phyloP scores from a whole-genome alignment of 257 asterid species.

The Plectranthus barbatus region DNA sequence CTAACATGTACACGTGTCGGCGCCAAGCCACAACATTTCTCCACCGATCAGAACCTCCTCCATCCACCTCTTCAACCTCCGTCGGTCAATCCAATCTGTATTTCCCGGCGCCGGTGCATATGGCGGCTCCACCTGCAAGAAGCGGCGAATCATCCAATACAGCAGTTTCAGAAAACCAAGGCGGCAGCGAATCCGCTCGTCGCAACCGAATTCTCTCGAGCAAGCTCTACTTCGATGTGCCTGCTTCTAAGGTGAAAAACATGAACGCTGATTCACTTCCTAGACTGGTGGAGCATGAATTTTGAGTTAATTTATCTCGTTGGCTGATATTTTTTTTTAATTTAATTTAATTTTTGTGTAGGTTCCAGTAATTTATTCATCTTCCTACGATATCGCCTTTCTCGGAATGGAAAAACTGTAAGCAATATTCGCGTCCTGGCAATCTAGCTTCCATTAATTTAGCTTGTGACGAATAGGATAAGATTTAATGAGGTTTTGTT shows the following conservation, averaged over 20 bases:
- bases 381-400: slow-evolving; percentile 74
- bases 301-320: no score
- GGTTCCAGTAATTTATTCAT: slow-evolving; percentile 82
- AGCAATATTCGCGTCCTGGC: slow-evolving; percentile 17
- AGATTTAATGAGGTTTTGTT: background rate
- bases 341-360: background rate
- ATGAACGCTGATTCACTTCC: background rate
- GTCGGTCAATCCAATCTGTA: slow-evolving; percentile 10
- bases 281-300: background rate
- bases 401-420: slow-evolving; percentile 86
- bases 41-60: slow-evolving; percentile 19
- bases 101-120: slow-evolving; percentile 11
- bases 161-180: slow-evolving; percentile 13
- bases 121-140: slow-evolving; percentile 28
- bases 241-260: slow-evolving; percentile 54
- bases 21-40: slow-evolving; percentile 1
- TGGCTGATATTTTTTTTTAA: background rate
- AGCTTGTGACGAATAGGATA: background rate
- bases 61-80: slow-evolving; percentile 15
- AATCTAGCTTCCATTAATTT: background rate
- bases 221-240: slow-evolving; percentile 78
- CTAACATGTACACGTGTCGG: slow-evolving; percentile 24
- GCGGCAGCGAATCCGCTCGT: slow-evolving; percentile 41
- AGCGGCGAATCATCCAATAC: slow-evolving; percentile 18
- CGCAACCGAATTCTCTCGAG: slow-evolving; percentile 63